Evolutionary conservation across 352 stramenopile species (phyloP).

Genomic region (Pythium catenulatum): DNA sequence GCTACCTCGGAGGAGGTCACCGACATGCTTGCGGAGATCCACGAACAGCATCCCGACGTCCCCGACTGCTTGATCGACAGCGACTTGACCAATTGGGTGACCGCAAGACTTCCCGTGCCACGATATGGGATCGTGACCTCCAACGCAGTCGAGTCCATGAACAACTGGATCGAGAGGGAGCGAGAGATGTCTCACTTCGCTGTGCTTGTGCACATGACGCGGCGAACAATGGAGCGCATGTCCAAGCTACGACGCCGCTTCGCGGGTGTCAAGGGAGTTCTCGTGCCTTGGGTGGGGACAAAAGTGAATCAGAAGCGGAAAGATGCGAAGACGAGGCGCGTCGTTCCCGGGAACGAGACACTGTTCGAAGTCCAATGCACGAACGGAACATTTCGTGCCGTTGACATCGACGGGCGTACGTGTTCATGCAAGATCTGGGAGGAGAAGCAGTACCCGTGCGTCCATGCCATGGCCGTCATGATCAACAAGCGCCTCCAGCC

Average conservation of each 20-base stretch:
- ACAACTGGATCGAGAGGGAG: constrained; percentile 10
- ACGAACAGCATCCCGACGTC: too few relatives aligned
- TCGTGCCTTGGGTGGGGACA: neutral
- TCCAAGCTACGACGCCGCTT: neutral
- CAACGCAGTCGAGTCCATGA: constrained; percentile 6
- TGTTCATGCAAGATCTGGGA: neutral
- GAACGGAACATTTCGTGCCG: neutral
- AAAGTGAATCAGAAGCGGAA: neutral
- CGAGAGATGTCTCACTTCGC: neutral
- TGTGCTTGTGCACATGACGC: neutral
- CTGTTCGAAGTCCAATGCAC: neutral
- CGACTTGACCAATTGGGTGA: neutral
- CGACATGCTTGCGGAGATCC: neutral
- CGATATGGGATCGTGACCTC: neutral
- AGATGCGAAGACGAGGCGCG: neutral
- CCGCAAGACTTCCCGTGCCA: neutral
- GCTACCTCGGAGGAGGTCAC: neutral
- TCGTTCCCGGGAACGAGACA: neutral
- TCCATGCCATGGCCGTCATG: neutral
- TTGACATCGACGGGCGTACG: neutral
- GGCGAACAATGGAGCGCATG: neutral
- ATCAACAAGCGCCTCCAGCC: neutral
- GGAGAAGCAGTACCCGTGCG: constrained; percentile 14
- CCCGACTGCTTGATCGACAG: too few relatives aligned
- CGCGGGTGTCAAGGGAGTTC: neutral